These are phyloP conservation scores for Reutealis trisperma DNA, from an alignment of 345 rosid genomes.

Conservation along the genomic window DNA sequence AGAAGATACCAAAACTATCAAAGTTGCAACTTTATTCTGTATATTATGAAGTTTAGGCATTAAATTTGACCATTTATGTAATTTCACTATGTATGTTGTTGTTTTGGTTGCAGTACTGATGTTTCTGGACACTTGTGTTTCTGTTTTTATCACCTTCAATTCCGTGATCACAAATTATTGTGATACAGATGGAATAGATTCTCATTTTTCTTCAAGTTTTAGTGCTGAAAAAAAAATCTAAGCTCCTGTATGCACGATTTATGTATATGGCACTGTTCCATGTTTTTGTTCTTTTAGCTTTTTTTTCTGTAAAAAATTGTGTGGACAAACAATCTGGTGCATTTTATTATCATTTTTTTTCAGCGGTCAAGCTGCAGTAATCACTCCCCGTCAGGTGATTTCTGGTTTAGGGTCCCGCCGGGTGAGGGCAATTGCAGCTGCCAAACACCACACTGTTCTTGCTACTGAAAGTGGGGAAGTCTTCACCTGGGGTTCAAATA, in stretches of 20 bases:
- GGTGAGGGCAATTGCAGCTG: conserved; percentile 94
- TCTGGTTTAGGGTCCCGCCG: conserved; percentile 78
- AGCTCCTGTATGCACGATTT: background rate
- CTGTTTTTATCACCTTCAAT: conserved; percentile 7
- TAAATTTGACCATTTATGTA: background rate
- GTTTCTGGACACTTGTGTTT: conserved; percentile 15
- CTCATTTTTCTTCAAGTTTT: conserved; percentile 13
- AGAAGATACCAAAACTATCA: background rate
- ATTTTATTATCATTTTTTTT: conserved; percentile 31
- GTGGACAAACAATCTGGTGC: conserved; percentile 17
- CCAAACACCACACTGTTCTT: conserved; percentile 95
- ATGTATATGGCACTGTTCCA: background rate
- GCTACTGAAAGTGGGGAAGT: conserved; percentile 91
- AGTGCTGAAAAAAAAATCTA: conserved; percentile 13
- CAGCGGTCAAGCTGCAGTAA: conserved; percentile 99
- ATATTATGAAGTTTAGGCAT: background rate
- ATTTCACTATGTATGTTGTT: background rate
- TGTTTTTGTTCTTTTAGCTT: background rate
- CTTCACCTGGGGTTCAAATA: conserved; percentile 96
- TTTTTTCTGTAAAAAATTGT: conserved; percentile 3
- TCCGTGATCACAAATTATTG: background rate
- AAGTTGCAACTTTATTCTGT: background rate
- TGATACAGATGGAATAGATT: conserved; percentile 7
- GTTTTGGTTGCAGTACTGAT: conserved; percentile 11
- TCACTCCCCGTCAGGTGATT: conserved; percentile 92